These are phyloP conservation scores for Colletotrichum sp. DNA, from an alignment of 2,329 filamentous ascomycete species.

Conservation along the genomic window DNA sequence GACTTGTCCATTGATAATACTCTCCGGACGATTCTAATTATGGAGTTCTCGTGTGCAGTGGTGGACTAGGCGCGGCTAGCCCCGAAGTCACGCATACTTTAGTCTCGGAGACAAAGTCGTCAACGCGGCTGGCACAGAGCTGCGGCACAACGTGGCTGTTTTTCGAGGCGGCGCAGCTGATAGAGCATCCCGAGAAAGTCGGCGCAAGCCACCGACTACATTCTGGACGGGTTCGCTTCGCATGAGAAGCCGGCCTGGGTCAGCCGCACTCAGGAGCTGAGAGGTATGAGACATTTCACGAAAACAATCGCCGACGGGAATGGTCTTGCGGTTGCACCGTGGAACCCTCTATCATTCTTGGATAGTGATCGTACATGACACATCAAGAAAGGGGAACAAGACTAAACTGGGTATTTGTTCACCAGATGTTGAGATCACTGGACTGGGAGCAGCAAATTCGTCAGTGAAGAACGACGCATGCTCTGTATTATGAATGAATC, in stretches of 20 bases:
- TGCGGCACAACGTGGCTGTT: neutral
- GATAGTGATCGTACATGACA: neutral
- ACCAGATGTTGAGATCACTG: too few species aligned
- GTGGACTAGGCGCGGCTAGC: neutral
- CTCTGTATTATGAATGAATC: neutral
- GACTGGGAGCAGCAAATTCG: accelerated
- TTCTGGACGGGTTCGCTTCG: neutral
- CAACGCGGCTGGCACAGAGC: neutral
- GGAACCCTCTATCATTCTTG: neutral
- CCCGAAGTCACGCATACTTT: neutral
- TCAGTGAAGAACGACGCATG: neutral
- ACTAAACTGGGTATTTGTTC: neutral
- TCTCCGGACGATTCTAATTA: too few species aligned
- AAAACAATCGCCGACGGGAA: neutral
- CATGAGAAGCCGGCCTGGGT: neutral
- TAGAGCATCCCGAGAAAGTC: neutral
- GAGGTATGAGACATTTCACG: neutral
- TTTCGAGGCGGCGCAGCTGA: neutral
- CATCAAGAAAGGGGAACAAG: neutral
- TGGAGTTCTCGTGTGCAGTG: too few species aligned
- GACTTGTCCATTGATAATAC: neutral
- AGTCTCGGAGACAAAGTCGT: neutral
- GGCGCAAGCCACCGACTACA: neutral
- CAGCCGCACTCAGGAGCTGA: neutral
- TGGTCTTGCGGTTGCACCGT: neutral